Evolutionary conservation across 805 yeast genomes (phyloP), one percentile per base, ranked within the genome.

Genomic region (Kazachstania africana): DNA sequence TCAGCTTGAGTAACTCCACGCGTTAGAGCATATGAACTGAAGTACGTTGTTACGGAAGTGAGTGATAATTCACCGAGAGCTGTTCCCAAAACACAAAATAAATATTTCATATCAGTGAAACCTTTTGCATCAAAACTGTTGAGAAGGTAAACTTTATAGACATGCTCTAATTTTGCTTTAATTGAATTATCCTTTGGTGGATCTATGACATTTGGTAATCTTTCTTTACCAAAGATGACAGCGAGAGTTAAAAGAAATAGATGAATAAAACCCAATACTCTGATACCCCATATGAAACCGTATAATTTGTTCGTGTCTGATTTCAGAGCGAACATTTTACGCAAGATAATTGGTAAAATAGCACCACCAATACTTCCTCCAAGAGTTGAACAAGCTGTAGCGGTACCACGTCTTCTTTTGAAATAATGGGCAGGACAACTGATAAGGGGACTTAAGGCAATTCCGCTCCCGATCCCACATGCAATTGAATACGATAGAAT

Each of bases 401-500:
- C 77, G 32, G 62, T 53, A 2, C 79, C 84, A 45, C 83, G 60
- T 39, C 59, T 70, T 28, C 50, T 59, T 31, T 63, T 58, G 45
- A 77, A 78, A 70, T 80, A 78, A 40, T 77, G 84, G 18, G 75
- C 68, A 8, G 76, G 61, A 10, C 70, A 71, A 10, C 79, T 70
- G 6, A 77, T 54, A 22, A 70, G 50, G 1, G 83, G 82, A 15
- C 73, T 63, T 49, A 72, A 58, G 18, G 73, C 55, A 14, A 73
- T 49, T 2, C 78, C 78, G 31, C 65, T 63, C 0, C 80, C 82
- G 12, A 71, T 36, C 3, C 83, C 84, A 17, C 65, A 50, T 14
- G 65, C 47, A 0, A 77, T 36, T 3, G 75, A 66, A 43, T 74
- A 74, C 22, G 77, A 58, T 16, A 76, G 45, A 16, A 77, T 61